Evolutionary conservation across 2,329 filamentous ascomycete genomes (phyloP).

Genomic region (Diaporthe sp.): DNA sequence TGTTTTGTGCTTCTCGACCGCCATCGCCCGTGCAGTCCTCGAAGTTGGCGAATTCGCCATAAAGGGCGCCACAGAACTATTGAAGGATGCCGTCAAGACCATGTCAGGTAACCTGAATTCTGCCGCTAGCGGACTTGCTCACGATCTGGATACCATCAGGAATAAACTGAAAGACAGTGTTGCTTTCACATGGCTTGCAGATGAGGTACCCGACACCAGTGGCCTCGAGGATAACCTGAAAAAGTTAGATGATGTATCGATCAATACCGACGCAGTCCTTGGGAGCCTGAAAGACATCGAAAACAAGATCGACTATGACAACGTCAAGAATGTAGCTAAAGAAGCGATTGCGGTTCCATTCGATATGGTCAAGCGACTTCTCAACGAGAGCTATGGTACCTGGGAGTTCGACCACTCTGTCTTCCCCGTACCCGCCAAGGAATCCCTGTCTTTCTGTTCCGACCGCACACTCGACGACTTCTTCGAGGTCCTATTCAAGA

Average conservation of each 20-base stretch:
- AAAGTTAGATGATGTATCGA: slow-evolving; percentile 75
- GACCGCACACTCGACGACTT: slow-evolving; percentile 87
- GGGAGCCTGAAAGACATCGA: slow-evolving; percentile 81
- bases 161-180: neutral
- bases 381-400: slow-evolving; percentile 78
- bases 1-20: slow-evolving; percentile 89
- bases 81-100: slow-evolving; percentile 65
- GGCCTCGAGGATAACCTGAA: slow-evolving; percentile 68
- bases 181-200: neutral
- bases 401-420: slow-evolving; percentile 84
- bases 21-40: slow-evolving; percentile 84
- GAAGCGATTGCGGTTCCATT: slow-evolving; percentile 84
- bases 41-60: slow-evolving; percentile 70
- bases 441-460: slow-evolving; percentile 88
- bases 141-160: slow-evolving; percentile 53
- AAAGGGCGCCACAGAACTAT: slow-evolving; percentile 58
- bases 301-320: slow-evolving; percentile 81
- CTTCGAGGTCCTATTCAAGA: slow-evolving; percentile 79
- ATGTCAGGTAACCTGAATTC: slow-evolving; percentile 67
- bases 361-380: slow-evolving; percentile 78
- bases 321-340: slow-evolving; percentile 87
- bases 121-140: slow-evolving; percentile 63
- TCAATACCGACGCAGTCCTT: slow-evolving; percentile 79
- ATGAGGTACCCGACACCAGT: slow-evolving; percentile 57
- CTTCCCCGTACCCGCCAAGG: slow-evolving; percentile 88